Evolutionary conservation across 2,329 filamentous ascomycete species (phyloP).

Genomic region (Scedosporium minutisporum): DNA sequence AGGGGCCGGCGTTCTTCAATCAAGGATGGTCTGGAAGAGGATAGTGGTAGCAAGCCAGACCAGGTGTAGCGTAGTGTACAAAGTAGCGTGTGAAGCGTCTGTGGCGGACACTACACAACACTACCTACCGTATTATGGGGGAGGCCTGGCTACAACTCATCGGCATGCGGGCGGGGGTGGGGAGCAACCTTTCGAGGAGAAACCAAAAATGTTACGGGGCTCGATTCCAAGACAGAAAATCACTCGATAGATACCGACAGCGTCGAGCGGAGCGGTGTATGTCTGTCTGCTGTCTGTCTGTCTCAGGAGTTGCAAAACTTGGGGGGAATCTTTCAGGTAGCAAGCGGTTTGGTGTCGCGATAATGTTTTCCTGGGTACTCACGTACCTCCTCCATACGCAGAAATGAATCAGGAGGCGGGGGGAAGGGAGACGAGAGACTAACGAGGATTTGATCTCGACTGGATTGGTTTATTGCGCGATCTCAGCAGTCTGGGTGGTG

Average conservation of each 20-base stretch:
- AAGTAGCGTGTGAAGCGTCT: neutral
- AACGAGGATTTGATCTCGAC: neutral
- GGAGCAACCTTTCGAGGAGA: neutral
- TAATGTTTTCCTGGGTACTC: too few species aligned
- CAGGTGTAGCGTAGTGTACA: neutral
- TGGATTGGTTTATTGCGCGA: conserved; percentile 2
- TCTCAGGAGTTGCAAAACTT: too few species aligned
- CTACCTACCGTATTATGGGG: neutral
- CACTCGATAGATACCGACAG: too few species aligned
- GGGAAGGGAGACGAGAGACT: neutral
- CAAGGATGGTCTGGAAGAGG: neutral
- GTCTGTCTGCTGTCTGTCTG: too few species aligned
- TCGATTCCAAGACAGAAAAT: too few species aligned
- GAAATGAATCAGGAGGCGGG: neutral
- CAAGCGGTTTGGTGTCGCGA: too few species aligned
- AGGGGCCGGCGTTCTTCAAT: neutral
- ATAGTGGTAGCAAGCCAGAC: neutral
- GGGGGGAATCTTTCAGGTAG: too few species aligned
- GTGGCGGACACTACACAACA: neutral
- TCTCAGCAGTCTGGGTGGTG: conserved; percentile 3
- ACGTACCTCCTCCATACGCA: too few species aligned
- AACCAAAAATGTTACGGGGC: too few species aligned
- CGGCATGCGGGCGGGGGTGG: neutral
- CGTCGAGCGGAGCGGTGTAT: too few species aligned
- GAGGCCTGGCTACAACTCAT: neutral